Conservation (phyloP, 176 grass and related monocot genomes). For the Rhynchospora breviuscula region DNA sequence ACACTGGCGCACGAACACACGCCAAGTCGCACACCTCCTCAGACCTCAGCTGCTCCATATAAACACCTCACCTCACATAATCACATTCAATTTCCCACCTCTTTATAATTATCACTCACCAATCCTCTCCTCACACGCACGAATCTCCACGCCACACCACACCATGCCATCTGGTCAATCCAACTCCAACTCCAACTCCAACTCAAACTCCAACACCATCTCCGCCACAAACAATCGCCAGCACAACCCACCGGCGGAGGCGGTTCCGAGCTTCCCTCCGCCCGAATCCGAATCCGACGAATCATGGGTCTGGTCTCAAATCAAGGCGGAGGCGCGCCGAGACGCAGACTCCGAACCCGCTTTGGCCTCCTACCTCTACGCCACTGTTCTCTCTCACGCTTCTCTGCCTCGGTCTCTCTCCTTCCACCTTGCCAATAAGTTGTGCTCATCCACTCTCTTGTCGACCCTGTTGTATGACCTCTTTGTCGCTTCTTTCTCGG, state of each 20-base stretch:
- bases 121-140: not conserved
- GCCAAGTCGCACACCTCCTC: not conserved
- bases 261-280: conserved; percentile 49
- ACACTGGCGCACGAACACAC: not conserved
- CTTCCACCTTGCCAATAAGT: conserved; percentile 97
- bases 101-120: not conserved
- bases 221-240: conserved; percentile 16
- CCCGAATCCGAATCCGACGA: conserved; percentile 69
- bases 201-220: not conserved
- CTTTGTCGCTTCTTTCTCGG: conserved; percentile 55
- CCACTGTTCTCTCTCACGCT: conserved; percentile 77
- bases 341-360: conserved; percentile 87
- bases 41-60: not conserved
- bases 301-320: conserved; percentile 84
- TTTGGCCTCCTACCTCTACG: conserved; percentile 78
- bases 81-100: not conserved
- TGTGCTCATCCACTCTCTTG: conserved; percentile 84
- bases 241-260: conserved; percentile 16
- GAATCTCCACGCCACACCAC: not conserved
- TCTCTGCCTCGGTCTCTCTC: conserved; percentile 65
- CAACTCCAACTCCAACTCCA: conserved; percentile 13
- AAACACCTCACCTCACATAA: not conserved
- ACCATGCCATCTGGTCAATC: conserved; percentile 45
- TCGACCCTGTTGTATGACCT: conserved; percentile 88
- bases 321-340: conserved; percentile 75